Base-by-base conservation (phyloP, 2,329 filamentous ascomycete genomes). In the Aspergillus amoenus region DNA sequence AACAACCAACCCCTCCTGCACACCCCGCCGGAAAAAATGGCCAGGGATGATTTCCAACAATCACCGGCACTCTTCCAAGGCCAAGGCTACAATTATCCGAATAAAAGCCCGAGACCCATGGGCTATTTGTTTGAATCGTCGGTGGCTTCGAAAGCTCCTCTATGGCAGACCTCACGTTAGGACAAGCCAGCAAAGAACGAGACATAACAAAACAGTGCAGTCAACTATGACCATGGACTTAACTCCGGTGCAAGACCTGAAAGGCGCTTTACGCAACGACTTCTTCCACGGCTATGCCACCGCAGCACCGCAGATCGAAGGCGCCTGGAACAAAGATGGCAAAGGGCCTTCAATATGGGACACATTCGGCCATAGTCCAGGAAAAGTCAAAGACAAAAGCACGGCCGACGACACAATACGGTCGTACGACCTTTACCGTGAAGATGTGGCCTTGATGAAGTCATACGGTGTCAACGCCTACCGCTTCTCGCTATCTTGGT, bases 271-370 rank as follows among this genome's bases (percentile, higher is more conserved):
- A 21, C 59, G 67, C 4, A 56, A 53, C 4, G 67, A 69, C 42
- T 70, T 70, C 54, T 70, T 62, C 27, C 67, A 69, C 7, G 68
- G 68, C 5, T 70, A 67, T 43, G 68, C 68, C 8, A 70, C 68
- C 27, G 68, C 68, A 21, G 68, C 68, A 22, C 57, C 68, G 5
- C 90, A 93, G 73, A 88, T 93, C 64, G 90, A 94, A 78, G 90
- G 90, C 55, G 84, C 86, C 52, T 79, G 82, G 57, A 79, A 88
- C 46, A 82, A 86, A 69, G 89, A 92, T 69, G 90, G 90, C 63
- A 88, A 89, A 64, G 88, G 84, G 27, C 84, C 88, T 54, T 89
- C 88, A 60, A 93, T 93, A 73, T 93, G 90, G 90, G 90, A 93
- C 74, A 86, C 82, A 21, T 93, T 93, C 79, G 90, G 87, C 72